Conservation (phyloP, 2,329 filamentous ascomycete species). For the Rhytidhysteron rufulum region DNA sequence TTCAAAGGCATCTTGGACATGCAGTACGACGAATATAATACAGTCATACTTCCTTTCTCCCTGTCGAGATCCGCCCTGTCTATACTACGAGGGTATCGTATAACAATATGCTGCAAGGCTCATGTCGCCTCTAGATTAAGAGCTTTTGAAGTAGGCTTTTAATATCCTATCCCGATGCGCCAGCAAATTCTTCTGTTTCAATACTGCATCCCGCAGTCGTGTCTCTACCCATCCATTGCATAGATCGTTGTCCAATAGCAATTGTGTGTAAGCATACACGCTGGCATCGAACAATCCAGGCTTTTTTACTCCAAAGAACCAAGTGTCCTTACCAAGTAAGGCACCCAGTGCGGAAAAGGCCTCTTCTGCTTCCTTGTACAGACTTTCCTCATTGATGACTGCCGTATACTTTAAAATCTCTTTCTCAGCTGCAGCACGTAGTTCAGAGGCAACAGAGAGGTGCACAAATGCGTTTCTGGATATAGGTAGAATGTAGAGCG, state of each 20-base stretch:
- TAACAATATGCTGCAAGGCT: neutral
- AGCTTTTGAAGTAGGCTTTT: conserved; percentile 42
- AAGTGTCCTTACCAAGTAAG: conserved; percentile 54
- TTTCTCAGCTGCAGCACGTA: conserved; percentile 68
- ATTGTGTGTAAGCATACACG: conserved; percentile 84
- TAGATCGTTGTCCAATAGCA: conserved; percentile 64
- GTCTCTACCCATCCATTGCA: conserved; percentile 58
- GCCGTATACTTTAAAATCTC: conserved; percentile 66
- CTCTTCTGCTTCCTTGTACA: conserved; percentile 59
- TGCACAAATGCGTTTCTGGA: conserved; percentile 61
- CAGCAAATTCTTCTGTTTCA: conserved; percentile 59
- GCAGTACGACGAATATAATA: conserved; percentile 1
- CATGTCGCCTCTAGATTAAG: neutral
- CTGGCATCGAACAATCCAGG: conserved; percentile 82
- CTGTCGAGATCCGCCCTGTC: neutral
- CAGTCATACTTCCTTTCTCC: conserved; percentile 2
- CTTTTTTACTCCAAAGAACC: conserved; percentile 56
- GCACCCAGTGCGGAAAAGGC: conserved; percentile 61
- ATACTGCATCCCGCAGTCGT: conserved; percentile 55
- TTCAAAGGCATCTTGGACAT: conserved; percentile 2
- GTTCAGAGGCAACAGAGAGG: conserved; percentile 58
- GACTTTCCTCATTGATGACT: conserved; percentile 53
- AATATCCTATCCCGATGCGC: conserved; percentile 60
- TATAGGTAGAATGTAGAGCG: conserved; percentile 66
- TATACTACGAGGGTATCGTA: conserved; percentile 7